These are phyloP conservation scores for Bjerkandera adusta DNA, from an alignment of 1,284 basidiomycete genomes.

Conservation along the genomic window DNA sequence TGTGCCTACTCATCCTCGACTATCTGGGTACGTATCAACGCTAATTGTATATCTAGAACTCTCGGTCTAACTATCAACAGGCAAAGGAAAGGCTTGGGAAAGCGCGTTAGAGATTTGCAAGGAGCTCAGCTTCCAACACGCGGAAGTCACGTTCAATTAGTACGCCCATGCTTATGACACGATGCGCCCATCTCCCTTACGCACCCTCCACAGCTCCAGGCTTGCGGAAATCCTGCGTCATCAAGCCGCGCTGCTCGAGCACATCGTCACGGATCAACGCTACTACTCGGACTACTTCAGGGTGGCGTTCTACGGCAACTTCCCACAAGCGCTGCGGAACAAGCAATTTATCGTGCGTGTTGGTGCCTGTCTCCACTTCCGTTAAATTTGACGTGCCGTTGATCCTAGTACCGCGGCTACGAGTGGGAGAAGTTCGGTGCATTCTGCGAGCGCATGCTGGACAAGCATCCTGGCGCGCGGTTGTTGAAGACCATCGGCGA, in stretches of 20 bases:
- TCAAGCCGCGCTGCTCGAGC: conserved; percentile 80
- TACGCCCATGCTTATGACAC: conserved; percentile 34
- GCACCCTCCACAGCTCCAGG: conserved; percentile 52
- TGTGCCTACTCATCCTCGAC: conserved; percentile 83
- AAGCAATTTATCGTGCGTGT: conserved; percentile 82
- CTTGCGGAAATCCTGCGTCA: conserved; percentile 84
- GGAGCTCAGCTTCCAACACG: conserved; percentile 84
- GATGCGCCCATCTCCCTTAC: conserved; percentile 9
- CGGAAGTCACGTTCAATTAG: conserved; percentile 89
- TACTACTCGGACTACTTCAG: conserved; percentile 93
- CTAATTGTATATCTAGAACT: background rate
- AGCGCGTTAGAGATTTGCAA: conserved; percentile 91
- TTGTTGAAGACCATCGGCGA: conserved; percentile 76
- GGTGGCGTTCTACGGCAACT: conserved; percentile 91
- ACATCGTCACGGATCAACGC: conserved; percentile 79
- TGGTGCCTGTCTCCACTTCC: too few relatives aligned
- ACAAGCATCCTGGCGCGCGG: conserved; percentile 88
- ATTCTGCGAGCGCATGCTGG: conserved; percentile 91
- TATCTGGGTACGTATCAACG: conserved; percentile 64
- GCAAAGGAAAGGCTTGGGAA: conserved; percentile 96
- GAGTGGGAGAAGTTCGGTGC: conserved; percentile 88
- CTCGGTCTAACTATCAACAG: conserved; percentile 36
- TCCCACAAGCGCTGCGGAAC: conserved; percentile 79
- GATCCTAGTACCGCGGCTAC: conserved; percentile 77
- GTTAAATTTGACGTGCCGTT: conserved; percentile 2